A percentile compares a stretch with the other conserved stretches of the same genome.
phyloP scores from a whole-genome alignment of 2,329 filamentous ascomycete genomes.

The Apiospora rasikravindrae region DNA sequence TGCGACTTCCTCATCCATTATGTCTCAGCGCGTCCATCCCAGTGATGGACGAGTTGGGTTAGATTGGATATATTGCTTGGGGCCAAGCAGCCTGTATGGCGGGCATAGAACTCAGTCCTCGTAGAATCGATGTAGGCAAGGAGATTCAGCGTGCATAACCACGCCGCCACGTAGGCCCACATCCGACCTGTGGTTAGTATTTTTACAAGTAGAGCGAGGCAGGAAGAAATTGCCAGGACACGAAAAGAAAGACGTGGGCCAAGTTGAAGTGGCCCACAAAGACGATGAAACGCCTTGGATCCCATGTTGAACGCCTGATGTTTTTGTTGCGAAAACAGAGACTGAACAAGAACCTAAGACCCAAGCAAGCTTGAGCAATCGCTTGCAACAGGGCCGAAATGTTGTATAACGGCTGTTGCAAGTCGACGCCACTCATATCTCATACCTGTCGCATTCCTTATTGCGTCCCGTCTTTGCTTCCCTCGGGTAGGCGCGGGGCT shows the following conservation, averaged over 20 bases:
- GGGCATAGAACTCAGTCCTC: background rate
- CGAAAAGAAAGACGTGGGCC: slow-evolving; percentile 51
- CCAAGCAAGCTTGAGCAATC: slow-evolving; percentile 63
- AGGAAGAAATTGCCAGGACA: slow-evolving; percentile 30
- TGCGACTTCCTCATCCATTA: background rate
- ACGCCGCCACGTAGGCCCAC: background rate
- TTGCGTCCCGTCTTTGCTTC: slow-evolving; percentile 32
- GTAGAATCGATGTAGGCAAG: background rate
- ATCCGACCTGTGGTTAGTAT: slow-evolving; percentile 12
- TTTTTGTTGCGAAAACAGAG: slow-evolving; percentile 88
- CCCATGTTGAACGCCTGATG: slow-evolving; percentile 78
- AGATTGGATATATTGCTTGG: background rate
- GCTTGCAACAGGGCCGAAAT: slow-evolving; percentile 60
- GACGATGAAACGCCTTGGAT: slow-evolving; percentile 69
- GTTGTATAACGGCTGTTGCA: slow-evolving; percentile 71
- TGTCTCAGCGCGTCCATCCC: background rate
- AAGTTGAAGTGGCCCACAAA: slow-evolving; percentile 71
- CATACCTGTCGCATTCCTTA: slow-evolving; percentile 37
- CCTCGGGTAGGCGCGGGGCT: background rate
- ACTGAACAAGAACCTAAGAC: slow-evolving; percentile 73
- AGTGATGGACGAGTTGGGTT: background rate
- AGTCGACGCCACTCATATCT: slow-evolving; percentile 35
- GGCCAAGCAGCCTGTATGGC: background rate
- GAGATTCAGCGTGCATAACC: background rate
- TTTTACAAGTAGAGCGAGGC: slow-evolving; percentile 24